These are phyloP conservation scores for Schizophyllum amplum DNA, from an alignment of 1,284 basidiomycete genomes.

Conservation along the genomic window DNA sequence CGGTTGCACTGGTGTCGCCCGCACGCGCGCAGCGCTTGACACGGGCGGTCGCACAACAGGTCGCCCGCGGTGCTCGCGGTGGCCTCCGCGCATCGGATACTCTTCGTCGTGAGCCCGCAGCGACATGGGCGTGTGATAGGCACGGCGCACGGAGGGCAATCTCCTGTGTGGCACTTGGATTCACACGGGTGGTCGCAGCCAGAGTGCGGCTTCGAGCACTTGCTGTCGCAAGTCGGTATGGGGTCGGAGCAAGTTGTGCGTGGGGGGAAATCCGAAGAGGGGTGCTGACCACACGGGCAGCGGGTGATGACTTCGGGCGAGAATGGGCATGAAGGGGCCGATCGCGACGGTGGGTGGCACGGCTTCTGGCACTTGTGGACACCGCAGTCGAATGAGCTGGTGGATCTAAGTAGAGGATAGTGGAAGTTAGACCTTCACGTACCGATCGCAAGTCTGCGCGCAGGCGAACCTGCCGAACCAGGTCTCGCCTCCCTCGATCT, in stretches of 20 bases:
- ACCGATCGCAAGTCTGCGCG: slow-evolving; percentile 53
- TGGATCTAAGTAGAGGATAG: background rate
- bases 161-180: slow-evolving; percentile 46
- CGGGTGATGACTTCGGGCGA: slow-evolving; percentile 60
- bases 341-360: slow-evolving; percentile 65
- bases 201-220: slow-evolving; percentile 24
- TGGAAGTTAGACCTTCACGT: slow-evolving; percentile 20
- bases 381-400: slow-evolving; percentile 64
- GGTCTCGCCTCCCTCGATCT: slow-evolving; percentile 20
- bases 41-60: slow-evolving; percentile 72
- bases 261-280: slow-evolving; percentile 24
- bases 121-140: slow-evolving; percentile 68
- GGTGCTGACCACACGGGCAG: slow-evolving; percentile 69
- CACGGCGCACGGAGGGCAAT: slow-evolving; percentile 71
- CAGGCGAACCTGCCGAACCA: slow-evolving; percentile 76
- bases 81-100: slow-evolving; percentile 39
- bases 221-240: slow-evolving; percentile 81
- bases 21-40: slow-evolving; percentile 66
- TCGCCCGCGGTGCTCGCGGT: slow-evolving; percentile 18
- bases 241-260: slow-evolving; percentile 63
- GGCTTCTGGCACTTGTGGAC: slow-evolving; percentile 60
- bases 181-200: slow-evolving; percentile 66
- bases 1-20: slow-evolving; percentile 79
- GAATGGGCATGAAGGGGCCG: slow-evolving; percentile 58
- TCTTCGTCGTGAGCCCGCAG: slow-evolving; percentile 61